Evolutionary conservation across 305 asterid species (phyloP).

Genomic region (Fraxinus greggii): DNA sequence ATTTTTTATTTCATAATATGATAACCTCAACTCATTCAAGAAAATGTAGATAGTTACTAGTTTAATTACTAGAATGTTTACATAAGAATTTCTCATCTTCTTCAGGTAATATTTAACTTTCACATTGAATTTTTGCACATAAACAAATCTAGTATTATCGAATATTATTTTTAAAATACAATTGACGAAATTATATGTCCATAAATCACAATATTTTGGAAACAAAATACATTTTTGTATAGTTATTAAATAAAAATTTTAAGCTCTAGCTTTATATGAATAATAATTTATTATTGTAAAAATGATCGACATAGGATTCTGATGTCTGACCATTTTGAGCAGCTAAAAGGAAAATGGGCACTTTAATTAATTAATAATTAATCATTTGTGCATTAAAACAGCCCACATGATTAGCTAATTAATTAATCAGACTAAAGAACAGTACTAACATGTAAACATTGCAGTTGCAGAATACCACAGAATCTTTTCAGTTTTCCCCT

Average conservation of each 20-base stretch:
- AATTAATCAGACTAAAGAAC: neutral
- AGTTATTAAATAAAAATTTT: too few species aligned
- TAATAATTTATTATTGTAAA: neutral
- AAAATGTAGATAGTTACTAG: too few species aligned
- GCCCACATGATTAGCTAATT: neutral
- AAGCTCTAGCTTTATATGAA: too few species aligned
- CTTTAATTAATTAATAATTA: conserved; percentile 30
- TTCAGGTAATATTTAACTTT: too few species aligned
- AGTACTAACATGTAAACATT: neutral
- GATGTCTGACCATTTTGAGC: conserved; percentile 17
- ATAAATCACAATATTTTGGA: neutral
- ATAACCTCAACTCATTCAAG: too few species aligned
- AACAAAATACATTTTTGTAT: neutral
- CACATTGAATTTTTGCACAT: too few species aligned
- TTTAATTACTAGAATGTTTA: too few species aligned
- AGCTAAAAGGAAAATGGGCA: conserved; percentile 23
- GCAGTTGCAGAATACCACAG: conserved; percentile 3
- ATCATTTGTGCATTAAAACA: conserved; percentile 28
- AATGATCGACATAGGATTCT: conserved; percentile 38
- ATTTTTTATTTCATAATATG: too few species aligned
- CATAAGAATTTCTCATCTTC: too few species aligned
- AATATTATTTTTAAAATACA: too few species aligned
- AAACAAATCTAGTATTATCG: too few species aligned
- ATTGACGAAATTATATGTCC: too few species aligned
- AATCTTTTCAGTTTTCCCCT: conserved; percentile 9